phyloP scores from a whole-genome alignment of 345 rosid species.

The Ceriops decandra region DNA sequence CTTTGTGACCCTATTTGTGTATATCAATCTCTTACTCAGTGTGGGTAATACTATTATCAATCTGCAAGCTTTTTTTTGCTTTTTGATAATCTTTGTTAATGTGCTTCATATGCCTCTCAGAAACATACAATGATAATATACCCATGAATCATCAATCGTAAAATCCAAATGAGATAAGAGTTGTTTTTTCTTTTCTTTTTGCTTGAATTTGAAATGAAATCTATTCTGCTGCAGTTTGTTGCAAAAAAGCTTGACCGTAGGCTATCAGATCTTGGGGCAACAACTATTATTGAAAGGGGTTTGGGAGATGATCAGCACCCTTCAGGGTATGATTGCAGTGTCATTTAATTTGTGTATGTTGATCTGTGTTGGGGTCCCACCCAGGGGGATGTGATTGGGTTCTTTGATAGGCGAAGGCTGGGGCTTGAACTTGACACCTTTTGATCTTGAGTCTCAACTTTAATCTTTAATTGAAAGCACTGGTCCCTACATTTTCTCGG shows the following conservation, averaged over 20 bases:
- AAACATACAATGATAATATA: not conserved
- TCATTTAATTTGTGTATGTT: not conserved
- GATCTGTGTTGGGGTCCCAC: not conserved
- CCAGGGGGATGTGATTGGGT: no score
- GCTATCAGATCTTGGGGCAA: conserved; percentile 78
- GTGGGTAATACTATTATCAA: no score
- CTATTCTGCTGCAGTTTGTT: conserved; percentile 60
- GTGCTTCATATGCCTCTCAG: not conserved
- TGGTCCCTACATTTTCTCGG: no score
- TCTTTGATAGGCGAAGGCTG: no score
- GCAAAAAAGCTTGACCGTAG: conserved; percentile 95
- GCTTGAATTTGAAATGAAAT: not conserved
- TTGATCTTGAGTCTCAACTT: no score
- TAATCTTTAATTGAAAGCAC: no score
- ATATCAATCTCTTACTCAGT: no score
- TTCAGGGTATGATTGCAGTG: conserved; percentile 66
- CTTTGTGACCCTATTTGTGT: no score
- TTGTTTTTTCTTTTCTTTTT: not conserved
- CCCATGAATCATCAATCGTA: not conserved
- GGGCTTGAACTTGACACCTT: no score
- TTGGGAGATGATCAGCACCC: conserved; percentile 97
- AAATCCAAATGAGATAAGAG: not conserved
- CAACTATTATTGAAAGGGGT: conserved; percentile 64
- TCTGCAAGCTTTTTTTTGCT: no score
- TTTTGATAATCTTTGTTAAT: no score